Conservation (phyloP, 2,329 filamentous ascomycete genomes). For the Plenodomus lindquistii region DNA sequence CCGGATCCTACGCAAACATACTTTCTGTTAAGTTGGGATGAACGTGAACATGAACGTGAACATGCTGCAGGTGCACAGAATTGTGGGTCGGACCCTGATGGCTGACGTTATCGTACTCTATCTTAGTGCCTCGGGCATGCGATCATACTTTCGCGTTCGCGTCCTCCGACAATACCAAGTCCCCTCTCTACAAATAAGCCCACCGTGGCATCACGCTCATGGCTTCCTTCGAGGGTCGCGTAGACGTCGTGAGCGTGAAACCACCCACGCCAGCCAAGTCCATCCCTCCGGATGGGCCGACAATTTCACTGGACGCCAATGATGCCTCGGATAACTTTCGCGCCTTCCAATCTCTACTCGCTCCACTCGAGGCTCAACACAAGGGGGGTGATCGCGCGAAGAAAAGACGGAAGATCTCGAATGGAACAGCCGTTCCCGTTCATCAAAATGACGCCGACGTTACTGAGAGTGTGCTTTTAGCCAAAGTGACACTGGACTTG, state of each 20-base stretch:
- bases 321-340: constrained; percentile 14
- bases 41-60: background rate
- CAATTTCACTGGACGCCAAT: constrained; percentile 6
- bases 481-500: constrained; percentile 28
- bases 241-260: constrained; percentile 14
- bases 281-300: background rate
- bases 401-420: constrained; percentile 35
- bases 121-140: constrained; percentile 21
- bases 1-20: background rate
- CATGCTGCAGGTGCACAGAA: constrained; percentile 2
- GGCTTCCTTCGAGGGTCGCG: constrained; percentile 7
- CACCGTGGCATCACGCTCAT: background rate
- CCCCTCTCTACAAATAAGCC: background rate
- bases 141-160: constrained; percentile 9
- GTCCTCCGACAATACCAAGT: background rate
- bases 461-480: constrained; percentile 34
- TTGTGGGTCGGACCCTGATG: constrained; percentile 5
- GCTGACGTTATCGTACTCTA: constrained; percentile 9
- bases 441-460: constrained; percentile 13
- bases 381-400: constrained; percentile 18
- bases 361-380: constrained; percentile 4
- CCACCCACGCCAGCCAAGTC: background rate
- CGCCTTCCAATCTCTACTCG: constrained; percentile 21
- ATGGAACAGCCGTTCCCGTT: constrained; percentile 1
- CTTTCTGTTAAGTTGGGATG: background rate